Conservation (phyloP, 495 filamentous ascomycete species). For the Darksidea phi region DNA sequence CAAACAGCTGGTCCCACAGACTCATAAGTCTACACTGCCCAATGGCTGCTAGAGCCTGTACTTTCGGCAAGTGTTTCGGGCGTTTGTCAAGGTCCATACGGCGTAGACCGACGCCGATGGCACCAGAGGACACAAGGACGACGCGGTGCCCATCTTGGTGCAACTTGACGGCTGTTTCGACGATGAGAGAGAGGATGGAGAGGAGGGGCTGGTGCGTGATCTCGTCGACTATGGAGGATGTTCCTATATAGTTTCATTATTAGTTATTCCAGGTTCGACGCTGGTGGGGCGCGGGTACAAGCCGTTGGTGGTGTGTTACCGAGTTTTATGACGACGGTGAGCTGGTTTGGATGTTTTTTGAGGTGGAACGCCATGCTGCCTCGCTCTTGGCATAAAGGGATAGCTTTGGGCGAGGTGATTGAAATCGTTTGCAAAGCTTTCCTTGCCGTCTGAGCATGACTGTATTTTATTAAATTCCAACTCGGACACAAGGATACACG, state of each 20-base stretch:
- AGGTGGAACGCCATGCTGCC: constrained; percentile 50
- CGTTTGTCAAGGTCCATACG: constrained; percentile 86
- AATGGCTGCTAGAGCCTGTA: constrained; percentile 93
- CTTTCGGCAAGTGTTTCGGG: constrained; percentile 80
- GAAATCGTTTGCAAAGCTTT: constrained; percentile 4
- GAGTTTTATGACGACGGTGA: constrained; percentile 89
- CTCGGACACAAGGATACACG: too few relatives aligned
- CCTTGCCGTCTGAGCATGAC: too few relatives aligned
- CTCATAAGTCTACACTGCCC: constrained; percentile 95
- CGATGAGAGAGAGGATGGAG: constrained; percentile 83
- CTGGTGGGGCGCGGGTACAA: constrained; percentile 20
- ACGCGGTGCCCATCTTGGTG: constrained; percentile 90
- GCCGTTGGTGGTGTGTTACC: constrained; percentile 51
- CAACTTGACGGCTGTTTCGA: constrained; percentile 83
- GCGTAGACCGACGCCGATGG: constrained; percentile 87
- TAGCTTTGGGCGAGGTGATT: constrained; percentile 8
- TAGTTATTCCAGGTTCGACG: constrained; percentile 7
- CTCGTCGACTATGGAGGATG: constrained; percentile 96
- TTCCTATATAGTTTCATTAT: constrained; percentile 57
- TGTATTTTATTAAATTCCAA: too few relatives aligned
- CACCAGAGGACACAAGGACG: constrained; percentile 92
- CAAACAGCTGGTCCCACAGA: constrained; percentile 91
- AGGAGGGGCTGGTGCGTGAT: constrained; percentile 95
- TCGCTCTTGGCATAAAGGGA: background rate
- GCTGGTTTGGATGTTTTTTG: constrained; percentile 50